Conservation (phyloP, 352 stramenopile genomes). For the Globisporangium irregulare region DNA sequence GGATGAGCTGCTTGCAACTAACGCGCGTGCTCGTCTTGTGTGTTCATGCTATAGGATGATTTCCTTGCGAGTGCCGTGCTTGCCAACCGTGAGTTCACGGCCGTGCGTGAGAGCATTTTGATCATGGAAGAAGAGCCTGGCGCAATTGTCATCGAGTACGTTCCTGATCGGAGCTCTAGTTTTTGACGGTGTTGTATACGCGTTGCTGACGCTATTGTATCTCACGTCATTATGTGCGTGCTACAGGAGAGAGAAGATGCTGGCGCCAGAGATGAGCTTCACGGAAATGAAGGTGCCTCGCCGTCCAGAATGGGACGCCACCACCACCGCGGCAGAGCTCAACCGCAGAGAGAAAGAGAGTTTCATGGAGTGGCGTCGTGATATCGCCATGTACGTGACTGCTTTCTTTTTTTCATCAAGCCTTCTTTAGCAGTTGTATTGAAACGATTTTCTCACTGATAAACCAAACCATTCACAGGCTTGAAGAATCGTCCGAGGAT, state of each 20-base stretch:
- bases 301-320: constrained; percentile 93
- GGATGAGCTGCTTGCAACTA: constrained; percentile 1
- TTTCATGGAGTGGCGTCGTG: constrained; percentile 98
- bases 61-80: constrained; percentile 92
- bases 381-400: constrained; percentile 86
- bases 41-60: constrained; percentile 61
- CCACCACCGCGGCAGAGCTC: constrained; percentile 95
- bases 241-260: constrained; percentile 45
- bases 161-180: constrained; percentile 5
- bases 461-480: constrained; percentile 25
- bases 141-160: constrained; percentile 65
- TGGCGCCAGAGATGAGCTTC: constrained; percentile 88
- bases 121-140: constrained; percentile 67
- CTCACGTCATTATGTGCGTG: neutral
- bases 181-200: neutral
- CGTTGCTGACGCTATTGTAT: neutral
- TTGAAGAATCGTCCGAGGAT: constrained; percentile 74
- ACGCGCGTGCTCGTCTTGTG: neutral
- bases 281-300: constrained; percentile 95
- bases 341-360: constrained; percentile 94
- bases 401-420: neutral
- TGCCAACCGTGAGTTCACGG: constrained; percentile 90
- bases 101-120: constrained; percentile 87
- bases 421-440: neutral
- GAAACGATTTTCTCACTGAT: neutral